phyloP scores from a whole-genome alignment of 2,329 filamentous ascomycete genomes.

The Cladosporium austrohemisphaericum region DNA sequence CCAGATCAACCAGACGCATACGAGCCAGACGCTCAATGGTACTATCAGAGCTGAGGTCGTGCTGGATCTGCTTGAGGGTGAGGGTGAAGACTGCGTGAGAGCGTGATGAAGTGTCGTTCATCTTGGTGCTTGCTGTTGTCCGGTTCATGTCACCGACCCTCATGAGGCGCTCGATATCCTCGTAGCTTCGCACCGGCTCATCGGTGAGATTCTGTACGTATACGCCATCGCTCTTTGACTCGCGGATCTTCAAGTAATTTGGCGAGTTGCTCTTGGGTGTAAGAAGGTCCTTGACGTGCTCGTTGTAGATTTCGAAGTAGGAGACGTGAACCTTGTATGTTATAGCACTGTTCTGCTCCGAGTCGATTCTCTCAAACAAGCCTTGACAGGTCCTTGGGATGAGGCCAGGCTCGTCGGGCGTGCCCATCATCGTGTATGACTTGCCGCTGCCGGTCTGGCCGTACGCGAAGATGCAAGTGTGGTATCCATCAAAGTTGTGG shows the following conservation, averaged over 20 bases:
- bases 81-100: conserved; percentile 98
- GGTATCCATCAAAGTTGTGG: conserved; percentile 98
- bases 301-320: conserved; percentile 99
- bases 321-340: conserved; percentile 97
- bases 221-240: conserved; percentile 89
- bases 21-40: conserved; percentile 92
- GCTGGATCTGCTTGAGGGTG: conserved; percentile 95
- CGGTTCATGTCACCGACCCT: conserved; percentile 81
- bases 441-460: conserved; percentile 97
- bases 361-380: conserved; percentile 87
- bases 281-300: conserved; percentile 92
- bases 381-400: conserved; percentile 96
- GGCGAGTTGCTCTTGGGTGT: conserved; percentile 75
- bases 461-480: conserved; percentile 83
- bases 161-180: conserved; percentile 88
- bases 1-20: conserved; percentile 91
- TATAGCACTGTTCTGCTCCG: conserved; percentile 80
- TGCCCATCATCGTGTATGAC: conserved; percentile 98
- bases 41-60: conserved; percentile 95
- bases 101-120: conserved; percentile 97
- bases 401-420: conserved; percentile 75
- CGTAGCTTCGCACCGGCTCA: conserved; percentile 79
- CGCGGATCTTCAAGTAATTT: conserved; percentile 93
- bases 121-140: conserved; percentile 91
- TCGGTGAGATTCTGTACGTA: conserved; percentile 97